These are phyloP conservation scores for Elsinoe batatas DNA, from an alignment of 2,329 filamentous ascomycete genomes.

Conservation along the genomic window DNA sequence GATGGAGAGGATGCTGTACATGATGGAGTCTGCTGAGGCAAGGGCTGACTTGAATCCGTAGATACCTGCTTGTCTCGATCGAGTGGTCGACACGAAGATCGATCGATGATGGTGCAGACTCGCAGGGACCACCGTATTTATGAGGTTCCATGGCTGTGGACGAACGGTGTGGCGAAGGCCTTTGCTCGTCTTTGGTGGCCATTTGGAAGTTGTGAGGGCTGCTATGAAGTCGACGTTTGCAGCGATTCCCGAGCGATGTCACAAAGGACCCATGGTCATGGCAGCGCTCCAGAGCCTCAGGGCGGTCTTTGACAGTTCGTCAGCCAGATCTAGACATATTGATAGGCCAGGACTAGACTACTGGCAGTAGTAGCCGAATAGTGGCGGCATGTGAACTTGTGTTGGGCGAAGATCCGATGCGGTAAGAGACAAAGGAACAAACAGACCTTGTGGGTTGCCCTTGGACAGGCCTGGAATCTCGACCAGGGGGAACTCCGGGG, in stretches of 20 bases:
- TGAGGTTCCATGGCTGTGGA: background rate
- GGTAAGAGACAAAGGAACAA: conserved; percentile 4
- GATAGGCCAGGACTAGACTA: background rate
- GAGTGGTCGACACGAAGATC: background rate
- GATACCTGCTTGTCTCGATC: conserved; percentile 1
- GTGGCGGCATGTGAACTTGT: background rate
- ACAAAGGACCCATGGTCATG: background rate
- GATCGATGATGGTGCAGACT: background rate
- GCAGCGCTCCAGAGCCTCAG: background rate
- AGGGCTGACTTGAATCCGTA: background rate
- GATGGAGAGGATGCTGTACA: conserved; percentile 15
- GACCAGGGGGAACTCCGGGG: conserved; percentile 1
- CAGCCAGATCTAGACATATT: background rate
- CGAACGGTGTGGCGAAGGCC: conserved; percentile 2
- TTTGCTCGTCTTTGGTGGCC: background rate
- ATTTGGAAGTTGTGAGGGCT: background rate
- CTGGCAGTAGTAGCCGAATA: background rate
- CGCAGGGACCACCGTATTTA: background rate
- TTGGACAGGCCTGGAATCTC: conserved; percentile 4
- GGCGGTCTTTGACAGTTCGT: background rate
- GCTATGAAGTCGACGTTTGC: conserved; percentile 2
- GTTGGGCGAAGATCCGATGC: background rate
- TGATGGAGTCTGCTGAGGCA: conserved; percentile 1
- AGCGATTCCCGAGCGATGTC: background rate
- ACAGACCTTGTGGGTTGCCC: conserved; percentile 2